These are phyloP conservation scores for Astrephomene gubernaculifera DNA, from an alignment of 139 green algal genomes.

Conservation along the genomic window DNA sequence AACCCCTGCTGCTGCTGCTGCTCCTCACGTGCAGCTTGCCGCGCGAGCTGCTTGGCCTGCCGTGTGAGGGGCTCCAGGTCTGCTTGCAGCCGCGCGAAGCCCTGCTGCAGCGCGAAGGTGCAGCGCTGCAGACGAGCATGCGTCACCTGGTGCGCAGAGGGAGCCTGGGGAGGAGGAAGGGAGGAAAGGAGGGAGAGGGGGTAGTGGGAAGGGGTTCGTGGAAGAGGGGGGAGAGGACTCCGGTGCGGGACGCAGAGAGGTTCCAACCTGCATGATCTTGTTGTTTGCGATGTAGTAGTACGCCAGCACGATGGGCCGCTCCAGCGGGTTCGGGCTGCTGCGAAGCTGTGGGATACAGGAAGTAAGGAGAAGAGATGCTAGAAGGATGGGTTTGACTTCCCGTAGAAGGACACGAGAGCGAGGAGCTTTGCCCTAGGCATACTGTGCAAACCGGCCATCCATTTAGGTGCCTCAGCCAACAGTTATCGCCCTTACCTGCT, in stretches of 20 bases:
- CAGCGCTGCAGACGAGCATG: slow-evolving; percentile 36
- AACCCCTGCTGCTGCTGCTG: background rate
- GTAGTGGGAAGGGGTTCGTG: background rate
- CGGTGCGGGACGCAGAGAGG: background rate
- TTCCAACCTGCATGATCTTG: slow-evolving; percentile 40
- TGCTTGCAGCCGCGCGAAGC: slow-evolving; percentile 24
- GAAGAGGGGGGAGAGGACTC: background rate
- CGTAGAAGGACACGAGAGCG: background rate
- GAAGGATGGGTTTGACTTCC: background rate
- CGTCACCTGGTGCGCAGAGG: slow-evolving; percentile 32
- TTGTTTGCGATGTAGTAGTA: slow-evolving; percentile 47
- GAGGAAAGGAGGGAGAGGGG: background rate
- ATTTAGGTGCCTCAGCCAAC: background rate
- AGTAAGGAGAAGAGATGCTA: background rate
- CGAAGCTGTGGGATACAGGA: background rate
- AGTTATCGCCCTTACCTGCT: slow-evolving; percentile 14
- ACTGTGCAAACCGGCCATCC: background rate
- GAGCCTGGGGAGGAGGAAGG: background rate
- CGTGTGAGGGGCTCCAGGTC: slow-evolving; percentile 40
- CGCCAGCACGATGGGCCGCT: slow-evolving; percentile 15
- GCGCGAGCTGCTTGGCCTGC: slow-evolving; percentile 24
- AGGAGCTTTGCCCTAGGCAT: background rate
- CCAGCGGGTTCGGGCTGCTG: slow-evolving; percentile 2
- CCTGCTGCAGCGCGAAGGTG: slow-evolving; percentile 38
- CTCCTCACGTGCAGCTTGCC: background rate